These are phyloP conservation scores for Hypoxylon lenormandii DNA, from an alignment of 495 filamentous ascomycete species.

Conservation along the genomic window DNA sequence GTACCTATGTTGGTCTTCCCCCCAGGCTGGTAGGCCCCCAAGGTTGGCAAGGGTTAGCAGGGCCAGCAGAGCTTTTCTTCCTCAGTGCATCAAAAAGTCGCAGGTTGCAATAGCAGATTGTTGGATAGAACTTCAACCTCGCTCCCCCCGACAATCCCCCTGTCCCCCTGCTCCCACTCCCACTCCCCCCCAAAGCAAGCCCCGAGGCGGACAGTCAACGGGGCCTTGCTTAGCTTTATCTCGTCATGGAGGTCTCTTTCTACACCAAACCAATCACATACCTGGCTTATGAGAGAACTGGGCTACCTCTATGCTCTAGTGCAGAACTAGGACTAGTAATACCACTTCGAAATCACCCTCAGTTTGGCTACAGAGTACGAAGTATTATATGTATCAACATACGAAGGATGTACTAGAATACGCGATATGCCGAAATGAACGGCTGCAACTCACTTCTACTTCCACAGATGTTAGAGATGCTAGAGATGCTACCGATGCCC, in stretches of 20 bases:
- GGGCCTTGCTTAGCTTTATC: conserved; percentile 46
- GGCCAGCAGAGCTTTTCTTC: not conserved
- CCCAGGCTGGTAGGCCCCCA: no score
- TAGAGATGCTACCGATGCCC: no score
- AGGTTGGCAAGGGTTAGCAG: no score
- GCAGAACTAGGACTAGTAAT: conserved; percentile 45
- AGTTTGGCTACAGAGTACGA: no score
- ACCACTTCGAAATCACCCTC: conserved; percentile 37
- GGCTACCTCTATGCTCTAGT: conserved; percentile 42
- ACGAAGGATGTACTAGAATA: conserved; percentile 10
- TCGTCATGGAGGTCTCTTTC: conserved; percentile 41
- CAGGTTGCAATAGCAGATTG: conserved; percentile 19
- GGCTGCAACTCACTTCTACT: conserved; percentile 6
- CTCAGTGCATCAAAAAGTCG: not conserved
- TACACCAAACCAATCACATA: conserved; percentile 38
- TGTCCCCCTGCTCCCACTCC: conserved; percentile 36
- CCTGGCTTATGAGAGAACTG: conserved; percentile 27
- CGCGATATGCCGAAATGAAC: conserved; percentile 13
- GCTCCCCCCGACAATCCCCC: not conserved
- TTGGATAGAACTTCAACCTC: conserved; percentile 24
- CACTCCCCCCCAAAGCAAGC: conserved; percentile 13
- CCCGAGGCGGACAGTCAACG: conserved; percentile 2
- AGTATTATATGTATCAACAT: not conserved
- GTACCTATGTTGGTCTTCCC: no score
- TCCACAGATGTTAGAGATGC: no score